Percentiles rank a stretch among this genome's conserved stretches.
These are phyloP conservation scores for Ustilago xerochloae DNA, from an alignment of 1,284 basidiomycete species.

Conservation along the genomic window DNA sequence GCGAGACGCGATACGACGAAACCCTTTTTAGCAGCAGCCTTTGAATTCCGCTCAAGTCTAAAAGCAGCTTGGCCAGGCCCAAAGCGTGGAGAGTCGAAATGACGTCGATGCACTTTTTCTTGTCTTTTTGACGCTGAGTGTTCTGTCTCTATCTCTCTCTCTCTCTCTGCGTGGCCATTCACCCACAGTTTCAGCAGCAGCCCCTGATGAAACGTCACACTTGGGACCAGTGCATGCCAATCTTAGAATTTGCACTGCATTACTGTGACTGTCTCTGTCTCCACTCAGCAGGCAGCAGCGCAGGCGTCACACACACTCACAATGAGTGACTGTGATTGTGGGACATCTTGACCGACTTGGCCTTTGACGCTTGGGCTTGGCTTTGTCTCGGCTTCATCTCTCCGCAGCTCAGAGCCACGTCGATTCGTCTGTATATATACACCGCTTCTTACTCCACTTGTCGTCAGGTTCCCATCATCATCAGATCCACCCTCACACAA, in stretches of 20 bases:
- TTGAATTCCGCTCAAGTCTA: background rate
- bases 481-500: background rate
- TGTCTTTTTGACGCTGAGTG: background rate
- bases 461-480: background rate
- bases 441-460: background rate
- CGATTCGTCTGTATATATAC: background rate
- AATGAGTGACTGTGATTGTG: too few species aligned
- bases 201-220: slow-evolving; percentile 3
- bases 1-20: too few species aligned
- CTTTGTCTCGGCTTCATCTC: background rate
- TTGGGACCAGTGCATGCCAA: slow-evolving; percentile 2
- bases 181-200: background rate
- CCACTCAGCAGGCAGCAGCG: too few species aligned
- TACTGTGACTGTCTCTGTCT: background rate
- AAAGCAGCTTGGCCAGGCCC: background rate
- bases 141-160: background rate
- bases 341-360: background rate
- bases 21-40: background rate
- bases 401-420: background rate
- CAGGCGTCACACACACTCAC: too few species aligned
- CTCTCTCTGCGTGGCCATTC: background rate
- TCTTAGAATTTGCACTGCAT: background rate
- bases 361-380: background rate
- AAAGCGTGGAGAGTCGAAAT: slow-evolving; percentile 2
- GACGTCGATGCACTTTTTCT: slow-evolving; percentile 6